These are phyloP conservation scores for Termitomyces sp. DNA, from an alignment of 768 basidiomycete species.

Conservation along the genomic window DNA sequence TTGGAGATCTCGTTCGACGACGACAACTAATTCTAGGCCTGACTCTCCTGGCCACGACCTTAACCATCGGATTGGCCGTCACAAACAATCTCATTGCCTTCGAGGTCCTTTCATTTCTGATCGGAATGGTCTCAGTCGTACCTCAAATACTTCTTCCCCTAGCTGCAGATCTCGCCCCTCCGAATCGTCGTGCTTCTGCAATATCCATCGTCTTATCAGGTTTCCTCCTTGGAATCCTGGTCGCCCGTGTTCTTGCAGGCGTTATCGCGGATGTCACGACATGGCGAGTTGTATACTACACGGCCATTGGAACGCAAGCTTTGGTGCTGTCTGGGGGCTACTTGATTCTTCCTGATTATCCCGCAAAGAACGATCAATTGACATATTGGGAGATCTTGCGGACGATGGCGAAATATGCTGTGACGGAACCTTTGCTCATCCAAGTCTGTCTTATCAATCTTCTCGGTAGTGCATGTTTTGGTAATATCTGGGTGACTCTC, in stretches of 20 bases:
- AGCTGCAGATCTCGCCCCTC: constrained; percentile 80
- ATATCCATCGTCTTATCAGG: constrained; percentile 71
- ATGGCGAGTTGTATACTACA: constrained; percentile 77
- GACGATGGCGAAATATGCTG: constrained; percentile 73
- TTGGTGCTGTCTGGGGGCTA: constrained; percentile 59
- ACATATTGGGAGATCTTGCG: constrained; percentile 67
- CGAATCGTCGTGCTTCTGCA: constrained; percentile 67
- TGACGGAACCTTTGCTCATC: constrained; percentile 77
- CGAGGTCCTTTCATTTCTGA: constrained; percentile 65
- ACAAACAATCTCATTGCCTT: constrained; percentile 59
- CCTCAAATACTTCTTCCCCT: constrained; percentile 76
- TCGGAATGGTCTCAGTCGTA: constrained; percentile 69
- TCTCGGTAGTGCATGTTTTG: constrained; percentile 56
- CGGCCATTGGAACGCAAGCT: constrained; percentile 69
- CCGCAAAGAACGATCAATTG: constrained; percentile 63
- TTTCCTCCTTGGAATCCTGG: constrained; percentile 68
- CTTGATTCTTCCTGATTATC: constrained; percentile 77
- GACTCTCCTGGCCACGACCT: constrained; percentile 34
- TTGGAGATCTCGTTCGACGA: constrained; percentile 80
- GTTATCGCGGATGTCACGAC: constrained; percentile 68
- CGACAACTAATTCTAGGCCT: constrained; percentile 66
- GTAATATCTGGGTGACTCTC: constrained; percentile 68
- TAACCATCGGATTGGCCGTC: constrained; percentile 66
- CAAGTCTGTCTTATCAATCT: constrained; percentile 65
- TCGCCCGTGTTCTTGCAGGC: constrained; percentile 73